Base-by-base conservation (phyloP, 495 filamentous ascomycete species). In the Penicillium bovifimosum region DNA sequence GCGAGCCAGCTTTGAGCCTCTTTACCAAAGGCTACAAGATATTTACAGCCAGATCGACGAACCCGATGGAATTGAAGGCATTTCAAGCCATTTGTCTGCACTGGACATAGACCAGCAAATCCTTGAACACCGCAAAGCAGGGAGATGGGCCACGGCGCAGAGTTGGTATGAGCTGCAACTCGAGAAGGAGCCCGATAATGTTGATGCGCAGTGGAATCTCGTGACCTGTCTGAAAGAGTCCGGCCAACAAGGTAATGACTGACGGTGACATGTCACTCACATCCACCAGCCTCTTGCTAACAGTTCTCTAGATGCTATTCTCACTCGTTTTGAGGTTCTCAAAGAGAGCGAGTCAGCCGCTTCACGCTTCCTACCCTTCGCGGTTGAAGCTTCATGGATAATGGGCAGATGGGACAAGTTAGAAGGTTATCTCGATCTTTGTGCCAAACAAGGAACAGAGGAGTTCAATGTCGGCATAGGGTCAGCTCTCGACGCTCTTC, bases 11-110 rank as follows among this genome's bases (percentile, higher is more conserved):
- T 68, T 79, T 34, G 79, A 86, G 43, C 68, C 75, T 47, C 74
- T 92, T 2, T 81, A 91, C 57, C 81, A 90, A 57, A 77, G 83
- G 27, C 70, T 98, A 5, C 93, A 96, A 58, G 82, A 91, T 16
- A 96, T 96, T 35, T 99, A 97, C 67, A 91, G 88, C 1, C 84
- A 95, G 55, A 96, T 99, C 45, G 95, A 99, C 56, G 93, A 99
- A 60, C 93, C 93, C 1, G 93, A 99, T 67, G 91, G 95, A 0
- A 86, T 99, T 36, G 90, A 96, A 62, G 93, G 93, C 6, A 88
- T 99, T 41, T 96, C 92, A 9, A 82, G 86, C 5, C 84, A 93
- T 62, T 68, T 96, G 20, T 83, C 86, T 44, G 82, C 86, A 9
- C 74, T 96, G 16, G 85, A 91, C 52, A 81, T 96, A 47, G 88